Percentiles rank a stretch among this genome's conserved stretches.
These are phyloP conservation scores for Stagonosporopsis tanaceti DNA, from an alignment of 2,329 filamentous ascomycete genomes.

Conservation along the genomic window DNA sequence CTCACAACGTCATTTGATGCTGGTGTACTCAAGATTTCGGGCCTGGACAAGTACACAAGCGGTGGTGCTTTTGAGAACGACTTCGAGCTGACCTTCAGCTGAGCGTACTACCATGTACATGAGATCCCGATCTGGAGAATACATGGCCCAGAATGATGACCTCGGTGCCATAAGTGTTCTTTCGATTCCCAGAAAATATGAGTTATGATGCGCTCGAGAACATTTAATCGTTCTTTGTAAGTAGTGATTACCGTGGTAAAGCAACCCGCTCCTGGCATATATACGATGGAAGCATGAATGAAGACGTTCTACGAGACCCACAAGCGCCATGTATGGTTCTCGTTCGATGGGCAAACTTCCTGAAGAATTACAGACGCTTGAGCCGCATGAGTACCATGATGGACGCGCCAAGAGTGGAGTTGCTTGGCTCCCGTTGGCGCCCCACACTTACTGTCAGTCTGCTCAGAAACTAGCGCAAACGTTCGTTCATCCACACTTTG, in stretches of 20 bases:
- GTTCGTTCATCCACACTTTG: background rate
- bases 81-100: slow-evolving; percentile 56
- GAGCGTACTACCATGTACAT: background rate
- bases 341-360: too few relatives aligned
- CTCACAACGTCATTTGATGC: slow-evolving; percentile 21
- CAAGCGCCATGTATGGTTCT: too few relatives aligned
- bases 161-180: too few relatives aligned
- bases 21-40: slow-evolving; percentile 58
- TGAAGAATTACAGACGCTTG: background rate
- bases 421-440: slow-evolving; percentile 6
- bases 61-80: slow-evolving; percentile 62
- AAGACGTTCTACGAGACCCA: too few relatives aligned
- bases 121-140: background rate
- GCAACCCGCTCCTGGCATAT: too few relatives aligned
- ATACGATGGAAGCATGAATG: too few relatives aligned
- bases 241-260: too few relatives aligned
- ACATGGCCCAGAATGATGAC: background rate
- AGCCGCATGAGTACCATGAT: slow-evolving; percentile 13
- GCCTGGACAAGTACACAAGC: slow-evolving; percentile 56
- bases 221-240: too few relatives aligned
- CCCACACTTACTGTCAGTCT: background rate
- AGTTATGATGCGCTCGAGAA: too few relatives aligned
- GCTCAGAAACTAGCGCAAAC: background rate
- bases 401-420: slow-evolving; percentile 10
- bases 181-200: too few relatives aligned